A percentile compares a stretch with the other conserved stretches of the same genome.
These are phyloP conservation scores for Penicillium longicatenatum DNA, from an alignment of 495 filamentous ascomycete genomes.

Conservation along the genomic window DNA sequence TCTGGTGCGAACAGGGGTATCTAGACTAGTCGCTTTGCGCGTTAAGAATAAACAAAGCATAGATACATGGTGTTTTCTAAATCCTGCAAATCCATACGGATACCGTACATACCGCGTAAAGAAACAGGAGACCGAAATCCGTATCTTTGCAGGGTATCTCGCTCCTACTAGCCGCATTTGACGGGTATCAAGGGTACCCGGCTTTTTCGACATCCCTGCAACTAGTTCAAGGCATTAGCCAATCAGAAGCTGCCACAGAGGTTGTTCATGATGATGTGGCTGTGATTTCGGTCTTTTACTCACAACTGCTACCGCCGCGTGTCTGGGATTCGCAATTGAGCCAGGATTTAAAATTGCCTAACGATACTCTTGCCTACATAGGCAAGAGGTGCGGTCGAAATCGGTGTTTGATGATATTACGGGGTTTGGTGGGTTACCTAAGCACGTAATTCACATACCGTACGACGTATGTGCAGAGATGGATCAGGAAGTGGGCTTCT, in stretches of 20 bases:
- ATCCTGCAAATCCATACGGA: not conserved
- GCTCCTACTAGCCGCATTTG: not conserved
- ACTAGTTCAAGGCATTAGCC: not conserved
- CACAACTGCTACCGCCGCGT: not conserved
- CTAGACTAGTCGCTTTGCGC: not conserved
- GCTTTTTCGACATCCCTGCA: not conserved
- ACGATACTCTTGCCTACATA: conserved; percentile 14
- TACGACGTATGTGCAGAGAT: not conserved
- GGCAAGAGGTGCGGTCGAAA: not conserved
- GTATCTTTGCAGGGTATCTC: not conserved
- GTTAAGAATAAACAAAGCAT: not conserved
- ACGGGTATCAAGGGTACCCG: not conserved
- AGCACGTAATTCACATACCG: no score
- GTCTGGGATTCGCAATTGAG: not conserved
- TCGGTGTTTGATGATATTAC: not conserved
- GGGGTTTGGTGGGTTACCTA: no score
- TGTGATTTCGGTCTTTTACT: not conserved
- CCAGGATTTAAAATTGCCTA: not conserved
- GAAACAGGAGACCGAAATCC: not conserved
- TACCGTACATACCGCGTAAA: not conserved
- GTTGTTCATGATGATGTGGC: not conserved
- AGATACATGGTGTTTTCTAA: not conserved
- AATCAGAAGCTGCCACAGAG: not conserved
- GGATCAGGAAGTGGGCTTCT: not conserved
- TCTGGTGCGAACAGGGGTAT: not conserved